Evolutionary conservation across 1,284 basidiomycete genomes (phyloP).

Genomic region (Trametes hirsuta): DNA sequence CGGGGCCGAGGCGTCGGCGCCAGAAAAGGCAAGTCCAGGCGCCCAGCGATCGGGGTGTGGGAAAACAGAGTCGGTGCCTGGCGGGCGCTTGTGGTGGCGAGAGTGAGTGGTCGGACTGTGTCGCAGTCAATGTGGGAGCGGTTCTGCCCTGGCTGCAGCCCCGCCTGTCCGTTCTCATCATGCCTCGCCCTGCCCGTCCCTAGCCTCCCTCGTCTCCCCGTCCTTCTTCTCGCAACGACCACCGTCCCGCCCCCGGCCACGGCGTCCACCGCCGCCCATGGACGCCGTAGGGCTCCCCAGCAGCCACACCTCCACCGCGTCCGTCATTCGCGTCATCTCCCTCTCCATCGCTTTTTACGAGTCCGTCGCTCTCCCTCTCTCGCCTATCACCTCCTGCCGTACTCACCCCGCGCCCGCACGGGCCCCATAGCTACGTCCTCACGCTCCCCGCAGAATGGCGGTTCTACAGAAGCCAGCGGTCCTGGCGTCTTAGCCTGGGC

Average conservation of each 20-base stretch:
- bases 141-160: background rate
- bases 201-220: background rate
- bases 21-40: too few relatives aligned
- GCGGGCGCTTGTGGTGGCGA: too few relatives aligned
- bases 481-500: slow-evolving; percentile 29
- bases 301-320: slow-evolving; percentile 12
- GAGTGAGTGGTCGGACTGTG: too few relatives aligned
- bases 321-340: slow-evolving; percentile 32
- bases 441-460: slow-evolving; percentile 45
- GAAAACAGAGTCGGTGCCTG: too few relatives aligned
- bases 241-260: background rate
- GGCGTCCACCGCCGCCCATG: background rate
- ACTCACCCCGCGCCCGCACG: background rate
- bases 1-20: too few relatives aligned
- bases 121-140: background rate
- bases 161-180: background rate
- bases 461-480: slow-evolving; percentile 42
- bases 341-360: slow-evolving; percentile 35
- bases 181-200: background rate
- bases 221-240: background rate
- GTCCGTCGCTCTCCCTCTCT: slow-evolving; percentile 20
- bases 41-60: too few relatives aligned
- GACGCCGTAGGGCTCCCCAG: slow-evolving; percentile 2
- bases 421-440: slow-evolving; percentile 39
- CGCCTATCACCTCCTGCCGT: slow-evolving; percentile 5